Conservation (phyloP, 2,329 filamentous ascomycete species). For the Sporothrix phasma region DNA sequence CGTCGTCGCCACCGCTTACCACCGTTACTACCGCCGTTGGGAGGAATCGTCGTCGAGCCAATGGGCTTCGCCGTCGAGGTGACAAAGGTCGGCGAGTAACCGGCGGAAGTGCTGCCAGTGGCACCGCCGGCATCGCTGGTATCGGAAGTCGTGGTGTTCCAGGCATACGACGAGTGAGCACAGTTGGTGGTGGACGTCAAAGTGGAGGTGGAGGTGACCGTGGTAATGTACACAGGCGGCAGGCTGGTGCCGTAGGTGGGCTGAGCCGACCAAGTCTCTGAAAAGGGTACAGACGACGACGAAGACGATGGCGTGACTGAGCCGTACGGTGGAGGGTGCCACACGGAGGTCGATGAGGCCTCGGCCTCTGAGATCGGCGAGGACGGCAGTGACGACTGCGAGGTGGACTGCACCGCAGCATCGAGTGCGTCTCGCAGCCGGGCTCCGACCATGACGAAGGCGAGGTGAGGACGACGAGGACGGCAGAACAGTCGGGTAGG, state of each 20-base stretch:
- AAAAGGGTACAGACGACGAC: neutral
- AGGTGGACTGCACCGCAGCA: neutral
- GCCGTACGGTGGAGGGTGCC: constrained; percentile 2
- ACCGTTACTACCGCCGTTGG: neutral
- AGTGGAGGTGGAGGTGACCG: neutral
- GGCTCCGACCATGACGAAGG: neutral
- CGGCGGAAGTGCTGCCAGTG: neutral
- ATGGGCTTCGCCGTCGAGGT: neutral
- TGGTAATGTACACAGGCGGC: neutral
- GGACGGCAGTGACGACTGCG: neutral
- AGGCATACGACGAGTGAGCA: neutral
- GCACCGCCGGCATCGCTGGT: neutral
- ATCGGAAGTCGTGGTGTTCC: neutral
- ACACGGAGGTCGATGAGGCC: neutral
- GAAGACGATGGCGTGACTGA: neutral
- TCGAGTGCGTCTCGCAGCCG: neutral
- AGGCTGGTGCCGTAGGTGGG: neutral
- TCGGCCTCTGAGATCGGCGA: neutral
- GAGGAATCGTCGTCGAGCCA: neutral
- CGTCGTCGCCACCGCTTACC: neutral
- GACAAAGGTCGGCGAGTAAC: neutral
- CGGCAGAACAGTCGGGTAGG: neutral
- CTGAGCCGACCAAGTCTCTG: neutral
- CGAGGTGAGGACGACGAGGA: neutral
- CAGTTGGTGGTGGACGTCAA: neutral